Base-by-base conservation (phyloP, 2,329 filamentous ascomycete species). In the Colletotrichum paranaense region DNA sequence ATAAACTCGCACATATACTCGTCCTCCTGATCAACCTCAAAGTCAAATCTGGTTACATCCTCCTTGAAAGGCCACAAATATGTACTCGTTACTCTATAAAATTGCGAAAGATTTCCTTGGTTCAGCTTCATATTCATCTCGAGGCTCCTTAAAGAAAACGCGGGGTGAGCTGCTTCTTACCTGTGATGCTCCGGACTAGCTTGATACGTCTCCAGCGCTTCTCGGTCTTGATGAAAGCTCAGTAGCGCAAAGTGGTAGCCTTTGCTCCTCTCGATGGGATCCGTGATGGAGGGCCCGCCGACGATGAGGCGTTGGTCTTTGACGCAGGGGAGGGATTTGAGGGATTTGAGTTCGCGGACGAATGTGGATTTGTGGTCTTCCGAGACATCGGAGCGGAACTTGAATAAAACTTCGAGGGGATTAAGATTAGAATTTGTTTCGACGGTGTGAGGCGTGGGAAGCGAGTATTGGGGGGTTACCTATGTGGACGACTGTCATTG, bases 51-150 rank as follows among this genome's bases (percentile, higher is more conserved):
- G 19, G 83, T 82, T 1, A 90, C 78, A 68, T 89, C 87, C 63
- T 90, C 87, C 22, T 85, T 86, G 75, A 83, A 90, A 0, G 88
- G 88, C 79, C 85, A 88, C 8, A 90, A 79, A 63, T 86, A 87
- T 4, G 82, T 84, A 35, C 82, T 85, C 0, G 88, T 89, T 0
- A 89, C 26, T 26, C 26, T 26, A 26, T 5, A 26, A 5, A 26
- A 1, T 26, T 5, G 26, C 26, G 26, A 26, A 26, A 26, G 26
- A 26, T 26, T 26, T 26, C 26, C 4, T 26, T 26, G 26, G 26
- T 1, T 26, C 26, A 26, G 26, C 26, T 26, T 26, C 26, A 26
- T 26, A 26, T 26, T 26, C 26, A 4, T 26, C 26, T 26, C 26
- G 26, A 26, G 26, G 26, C 26, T 26, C 26, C 26, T 26, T 26